Conservation (phyloP, 352 stramenopile genomes). For the Paralagenidium karlingii region DNA sequence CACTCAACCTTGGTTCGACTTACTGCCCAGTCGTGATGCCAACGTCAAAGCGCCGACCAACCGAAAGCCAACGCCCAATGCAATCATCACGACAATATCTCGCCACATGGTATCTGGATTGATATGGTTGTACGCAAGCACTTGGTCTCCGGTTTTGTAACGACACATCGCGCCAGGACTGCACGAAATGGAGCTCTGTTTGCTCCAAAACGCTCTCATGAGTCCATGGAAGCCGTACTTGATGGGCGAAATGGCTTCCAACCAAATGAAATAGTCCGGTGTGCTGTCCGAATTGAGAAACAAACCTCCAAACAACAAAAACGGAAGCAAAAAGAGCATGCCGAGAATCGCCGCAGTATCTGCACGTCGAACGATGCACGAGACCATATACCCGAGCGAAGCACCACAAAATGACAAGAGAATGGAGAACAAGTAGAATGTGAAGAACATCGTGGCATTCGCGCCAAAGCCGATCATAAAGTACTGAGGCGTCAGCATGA, state of each 20-base stretch:
- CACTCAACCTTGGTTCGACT: no score
- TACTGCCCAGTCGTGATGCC: no score
- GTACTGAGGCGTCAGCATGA: conserved; percentile 27
- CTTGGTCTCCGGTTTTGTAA: conserved; percentile 9
- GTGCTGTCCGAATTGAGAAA: conserved; percentile 19
- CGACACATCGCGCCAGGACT: conserved; percentile 7
- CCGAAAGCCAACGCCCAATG: conserved; percentile 17
- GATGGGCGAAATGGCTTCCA: conserved; percentile 20
- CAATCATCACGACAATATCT: conserved; percentile 13
- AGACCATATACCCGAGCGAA: conserved; percentile 17
- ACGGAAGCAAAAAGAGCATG: conserved; percentile 18
- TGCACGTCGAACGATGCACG: conserved; percentile 12
- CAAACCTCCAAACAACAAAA: conserved; percentile 19
- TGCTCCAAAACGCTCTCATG: conserved; percentile 20
- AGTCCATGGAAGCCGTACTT: conserved; percentile 21
- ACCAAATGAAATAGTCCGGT: conserved; percentile 18
- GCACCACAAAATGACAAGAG: conserved; percentile 11
- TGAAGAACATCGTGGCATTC: conserved; percentile 26
- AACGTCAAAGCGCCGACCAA: conserved; percentile 13
- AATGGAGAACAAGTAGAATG: conserved; percentile 22
- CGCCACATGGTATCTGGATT: conserved; percentile 6
- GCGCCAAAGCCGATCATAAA: conserved; percentile 25
- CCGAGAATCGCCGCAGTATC: conserved; percentile 17
- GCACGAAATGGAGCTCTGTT: conserved; percentile 13
- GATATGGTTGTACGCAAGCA: conserved; percentile 15